Percentiles rank a stretch among this genome's conserved stretches.
These are phyloP conservation scores for Inosperma sp. DNA, from an alignment of 768 basidiomycete genomes.

Conservation along the genomic window DNA sequence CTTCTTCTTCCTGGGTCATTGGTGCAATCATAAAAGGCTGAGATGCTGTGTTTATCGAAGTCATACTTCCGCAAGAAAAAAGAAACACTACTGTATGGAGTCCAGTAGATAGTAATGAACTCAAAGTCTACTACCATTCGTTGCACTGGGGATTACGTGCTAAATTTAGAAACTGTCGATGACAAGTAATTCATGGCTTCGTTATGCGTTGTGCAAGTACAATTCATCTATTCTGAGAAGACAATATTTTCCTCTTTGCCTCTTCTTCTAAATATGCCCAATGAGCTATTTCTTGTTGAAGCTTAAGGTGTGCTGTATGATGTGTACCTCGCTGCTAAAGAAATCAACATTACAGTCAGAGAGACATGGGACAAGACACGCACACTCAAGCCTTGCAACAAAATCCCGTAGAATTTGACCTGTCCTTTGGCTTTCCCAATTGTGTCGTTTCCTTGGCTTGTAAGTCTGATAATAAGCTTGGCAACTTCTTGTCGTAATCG, in stretches of 20 bases:
- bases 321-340: slow-evolving; percentile 55
- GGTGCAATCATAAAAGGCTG: slow-evolving; percentile 37
- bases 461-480: slow-evolving; percentile 70
- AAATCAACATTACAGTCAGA: slow-evolving; percentile 4
- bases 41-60: slow-evolving; percentile 14
- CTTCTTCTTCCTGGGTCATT: slow-evolving; percentile 62
- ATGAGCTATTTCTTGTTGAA: slow-evolving; percentile 80
- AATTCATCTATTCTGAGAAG: slow-evolving; percentile 31
- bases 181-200: too few species aligned
- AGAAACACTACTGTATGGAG: too few species aligned
- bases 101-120: too few species aligned
- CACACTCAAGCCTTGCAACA: slow-evolving; percentile 76
- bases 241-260: slow-evolving; percentile 55
- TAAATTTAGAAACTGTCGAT: not conserved
- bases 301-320: slow-evolving; percentile 73
- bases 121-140: too few species aligned
- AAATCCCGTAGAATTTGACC: slow-evolving; percentile 65
- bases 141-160: not conserved
- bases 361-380: slow-evolving; percentile 25
- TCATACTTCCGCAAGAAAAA: slow-evolving; percentile 1
- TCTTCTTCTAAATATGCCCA: slow-evolving; percentile 88
- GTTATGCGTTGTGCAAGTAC: slow-evolving; percentile 8
- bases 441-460: slow-evolving; percentile 58
- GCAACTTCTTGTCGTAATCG: slow-evolving; percentile 82
- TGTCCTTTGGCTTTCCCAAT: slow-evolving; percentile 62